phyloP scores from a whole-genome alignment of 768 basidiomycete species.

The Serendipita sp. region DNA sequence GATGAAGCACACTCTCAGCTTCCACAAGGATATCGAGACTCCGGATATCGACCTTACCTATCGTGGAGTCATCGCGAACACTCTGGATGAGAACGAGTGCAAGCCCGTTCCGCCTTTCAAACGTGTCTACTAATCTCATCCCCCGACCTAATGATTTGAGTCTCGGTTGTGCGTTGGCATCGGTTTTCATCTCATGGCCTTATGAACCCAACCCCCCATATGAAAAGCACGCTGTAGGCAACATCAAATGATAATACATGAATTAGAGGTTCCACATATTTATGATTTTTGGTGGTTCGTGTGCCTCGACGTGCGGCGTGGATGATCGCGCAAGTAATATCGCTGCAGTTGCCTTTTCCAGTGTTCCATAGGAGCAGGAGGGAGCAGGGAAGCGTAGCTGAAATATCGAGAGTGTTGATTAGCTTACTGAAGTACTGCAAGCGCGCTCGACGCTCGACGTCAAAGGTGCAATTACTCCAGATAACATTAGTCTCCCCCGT shows the following conservation, averaged over 20 bases:
- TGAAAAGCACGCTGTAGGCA: not conserved
- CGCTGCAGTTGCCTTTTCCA: too few relatives aligned
- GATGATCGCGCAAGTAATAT: too few relatives aligned
- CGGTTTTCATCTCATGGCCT: not conserved
- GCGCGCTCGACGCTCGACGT: too few relatives aligned
- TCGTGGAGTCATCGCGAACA: constrained; percentile 66
- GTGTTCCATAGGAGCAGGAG: too few relatives aligned
- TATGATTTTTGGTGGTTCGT: too few relatives aligned
- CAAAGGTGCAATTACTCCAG: too few relatives aligned
- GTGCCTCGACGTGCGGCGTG: too few relatives aligned
- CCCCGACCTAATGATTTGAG: not conserved
- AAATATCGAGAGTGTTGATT: too few relatives aligned
- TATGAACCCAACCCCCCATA: not conserved
- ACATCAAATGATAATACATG: not conserved
- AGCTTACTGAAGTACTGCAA: too few relatives aligned
- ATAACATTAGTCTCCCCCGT: too few relatives aligned
- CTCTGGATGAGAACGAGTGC: constrained; percentile 93
- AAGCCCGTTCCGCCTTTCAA: constrained; percentile 95
- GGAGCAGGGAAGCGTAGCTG: too few relatives aligned
- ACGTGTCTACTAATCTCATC: constrained; percentile 53
- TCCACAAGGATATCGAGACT: constrained; percentile 57
- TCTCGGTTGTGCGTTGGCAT: not conserved
- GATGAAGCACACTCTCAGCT: constrained; percentile 86
- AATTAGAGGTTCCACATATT: too few relatives aligned
- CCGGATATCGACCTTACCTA: constrained; percentile 84